A percentile compares a stretch with the other conserved stretches of the same genome.
phyloP scores from a whole-genome alignment of 179 eudicot genomes.

The Silene noctiflora region DNA sequence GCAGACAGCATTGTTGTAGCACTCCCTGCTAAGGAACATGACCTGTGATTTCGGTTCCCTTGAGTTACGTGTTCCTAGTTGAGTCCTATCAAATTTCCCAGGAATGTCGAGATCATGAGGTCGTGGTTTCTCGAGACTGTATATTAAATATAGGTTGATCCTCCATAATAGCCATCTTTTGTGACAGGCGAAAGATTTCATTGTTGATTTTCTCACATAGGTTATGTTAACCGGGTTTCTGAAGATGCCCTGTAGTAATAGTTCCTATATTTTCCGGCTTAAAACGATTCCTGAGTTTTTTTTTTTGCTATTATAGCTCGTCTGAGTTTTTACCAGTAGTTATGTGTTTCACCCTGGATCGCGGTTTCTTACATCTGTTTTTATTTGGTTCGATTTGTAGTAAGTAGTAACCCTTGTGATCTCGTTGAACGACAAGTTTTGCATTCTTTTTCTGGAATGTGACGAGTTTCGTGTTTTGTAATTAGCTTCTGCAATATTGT shows the following conservation, averaged over 20 bases:
- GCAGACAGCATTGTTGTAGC: conserved; percentile 27
- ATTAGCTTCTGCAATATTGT: too few species aligned
- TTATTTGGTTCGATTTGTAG: too few species aligned
- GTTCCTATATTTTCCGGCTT: not conserved
- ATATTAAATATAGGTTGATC: conserved; percentile 13
- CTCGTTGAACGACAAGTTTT: too few species aligned
- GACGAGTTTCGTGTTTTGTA: too few species aligned
- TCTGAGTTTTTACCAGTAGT: too few species aligned
- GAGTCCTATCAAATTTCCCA: not conserved
- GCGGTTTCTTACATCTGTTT: too few species aligned
- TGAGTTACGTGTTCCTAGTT: conserved; percentile 4
- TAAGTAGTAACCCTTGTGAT: too few species aligned
- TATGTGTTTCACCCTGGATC: too few species aligned
- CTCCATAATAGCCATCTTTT: conserved; percentile 9
- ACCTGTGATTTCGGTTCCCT: not conserved
- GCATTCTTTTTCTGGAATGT: too few species aligned
- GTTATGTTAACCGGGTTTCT: not conserved
- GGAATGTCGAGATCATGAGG: not conserved
- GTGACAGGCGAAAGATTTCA: not conserved
- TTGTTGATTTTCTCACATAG: not conserved
- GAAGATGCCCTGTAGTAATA: not conserved
- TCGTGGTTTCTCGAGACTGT: not conserved
- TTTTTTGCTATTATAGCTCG: not conserved
- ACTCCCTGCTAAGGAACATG: conserved; percentile 26
- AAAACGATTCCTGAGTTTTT: not conserved